Evolutionary conservation across 2,329 filamentous ascomycete genomes (phyloP), one percentile per base, ranked within the genome.

Genomic region (Fusarium sororula): DNA sequence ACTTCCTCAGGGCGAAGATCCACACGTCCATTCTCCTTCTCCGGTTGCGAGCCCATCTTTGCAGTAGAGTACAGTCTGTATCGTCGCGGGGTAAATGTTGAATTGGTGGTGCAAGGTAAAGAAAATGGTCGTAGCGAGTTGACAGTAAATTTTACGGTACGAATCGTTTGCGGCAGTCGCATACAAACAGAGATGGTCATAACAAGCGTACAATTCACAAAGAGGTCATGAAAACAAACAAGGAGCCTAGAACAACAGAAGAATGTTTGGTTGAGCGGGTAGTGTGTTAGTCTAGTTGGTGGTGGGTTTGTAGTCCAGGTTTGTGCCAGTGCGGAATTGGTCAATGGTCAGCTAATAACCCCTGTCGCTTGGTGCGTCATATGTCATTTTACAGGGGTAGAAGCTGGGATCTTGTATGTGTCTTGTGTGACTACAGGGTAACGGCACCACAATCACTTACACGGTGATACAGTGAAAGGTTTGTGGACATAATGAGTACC

Each of bases 21-120:
- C 5, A 73, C 63, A 26, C 65, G 74, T 37, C 58, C 69, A 48
- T 70, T 70, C 35, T 73, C 71, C 35, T 74, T 66, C 47, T 72
- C 74, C 39, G 68, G 72, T 59, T 79, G 79, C 38, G 79, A 82
- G 30, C 78, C 79, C 80, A 82, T 82, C 30, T 59, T 65, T 71
- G 48, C 53, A 38, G 37, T 68, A 41, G 47, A 60, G 45, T 58
- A 54, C 38, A 62, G 22, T 48, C 53, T 38, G n/a, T 42, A 42
- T 45, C 15, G 65, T 66, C 61, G 72, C 47, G 64, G 72, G 72
- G 68, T 71, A 74, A 45, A 63, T 30, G 64, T 39, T 57, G 59
- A 66, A 51, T 44, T 28, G 39, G 1, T 39, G 26, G 28, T 48
- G 32, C 38, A 26, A 51, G 38, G 42, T 53, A 57, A 53, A 61